These are phyloP conservation scores for Chalciporus sphaerocephalus DNA, from an alignment of 768 basidiomycete species.

Conservation along the genomic window DNA sequence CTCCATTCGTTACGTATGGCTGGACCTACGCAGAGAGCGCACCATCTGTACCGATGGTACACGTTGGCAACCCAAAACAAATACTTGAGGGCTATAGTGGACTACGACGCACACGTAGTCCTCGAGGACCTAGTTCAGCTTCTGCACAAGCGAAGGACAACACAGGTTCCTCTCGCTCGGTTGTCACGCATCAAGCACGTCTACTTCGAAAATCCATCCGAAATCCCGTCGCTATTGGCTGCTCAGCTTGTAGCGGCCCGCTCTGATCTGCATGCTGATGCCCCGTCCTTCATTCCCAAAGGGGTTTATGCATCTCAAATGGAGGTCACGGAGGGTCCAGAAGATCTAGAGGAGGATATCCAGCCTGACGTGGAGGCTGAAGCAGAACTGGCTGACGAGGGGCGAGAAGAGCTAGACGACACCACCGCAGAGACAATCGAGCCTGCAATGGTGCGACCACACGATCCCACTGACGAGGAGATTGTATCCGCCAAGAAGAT, in stretches of 20 bases:
- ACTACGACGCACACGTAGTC: conserved; percentile 12
- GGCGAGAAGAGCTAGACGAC: conserved; percentile 12
- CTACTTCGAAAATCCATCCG: conserved; percentile 25
- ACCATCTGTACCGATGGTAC: conserved; percentile 9
- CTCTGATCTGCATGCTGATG: conserved; percentile 13
- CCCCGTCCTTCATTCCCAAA: conserved; percentile 17
- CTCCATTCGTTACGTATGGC: conserved; percentile 8
- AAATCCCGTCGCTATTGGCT: conserved; percentile 30
- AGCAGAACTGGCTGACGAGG: conserved; percentile 5
- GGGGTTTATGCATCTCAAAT: neutral
- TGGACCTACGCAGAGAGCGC: neutral
- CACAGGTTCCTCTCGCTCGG: neutral
- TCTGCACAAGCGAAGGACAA: conserved; percentile 14
- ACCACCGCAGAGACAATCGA: conserved; percentile 9
- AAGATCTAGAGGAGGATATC: conserved; percentile 4
- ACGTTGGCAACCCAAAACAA: neutral
- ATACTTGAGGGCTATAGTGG: conserved; percentile 14
- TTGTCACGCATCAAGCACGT: conserved; percentile 28
- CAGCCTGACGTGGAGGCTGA: neutral
- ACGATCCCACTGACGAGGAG: conserved; percentile 26
- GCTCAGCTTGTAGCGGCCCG: conserved; percentile 11
- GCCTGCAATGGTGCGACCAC: conserved; percentile 12
- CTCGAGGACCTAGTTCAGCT: conserved; percentile 24
- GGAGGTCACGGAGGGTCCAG: neutral
- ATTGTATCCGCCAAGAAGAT: conserved; percentile 21